These are phyloP conservation scores for Leishmania guyanensis DNA, from an alignment of 208 protist genomes.

Conservation along the genomic window DNA sequence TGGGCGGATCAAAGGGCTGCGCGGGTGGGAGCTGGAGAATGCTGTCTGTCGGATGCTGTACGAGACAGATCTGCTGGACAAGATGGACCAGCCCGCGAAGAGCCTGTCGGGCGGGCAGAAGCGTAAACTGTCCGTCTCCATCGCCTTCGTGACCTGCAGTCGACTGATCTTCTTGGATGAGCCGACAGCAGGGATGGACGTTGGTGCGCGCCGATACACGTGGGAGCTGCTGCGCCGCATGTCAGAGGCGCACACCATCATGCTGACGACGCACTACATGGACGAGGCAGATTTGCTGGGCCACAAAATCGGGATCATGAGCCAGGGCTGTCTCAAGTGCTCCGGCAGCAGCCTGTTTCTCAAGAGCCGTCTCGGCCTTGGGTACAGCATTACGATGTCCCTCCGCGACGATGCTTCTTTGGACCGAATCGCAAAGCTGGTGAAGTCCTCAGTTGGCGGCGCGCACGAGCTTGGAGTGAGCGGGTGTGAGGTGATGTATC, in stretches of 20 bases:
- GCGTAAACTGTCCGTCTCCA: slow-evolving; percentile 87
- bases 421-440: slow-evolving; percentile 21
- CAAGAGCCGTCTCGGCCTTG: slow-evolving; percentile 48
- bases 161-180: slow-evolving; percentile 90
- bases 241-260: slow-evolving; percentile 56
- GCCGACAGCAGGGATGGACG: slow-evolving; percentile 91
- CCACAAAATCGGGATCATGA: slow-evolving; percentile 94
- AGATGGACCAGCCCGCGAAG: slow-evolving; percentile 34
- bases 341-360: slow-evolving; percentile 56
- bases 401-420: slow-evolving; percentile 11
- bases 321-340: slow-evolving; percentile 54
- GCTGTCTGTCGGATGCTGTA: slow-evolving; percentile 46
- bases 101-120: slow-evolving; percentile 87
- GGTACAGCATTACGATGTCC: slow-evolving; percentile 56
- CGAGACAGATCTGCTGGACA: slow-evolving; percentile 60
- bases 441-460: slow-evolving; percentile 37
- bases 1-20: slow-evolving; percentile 87
- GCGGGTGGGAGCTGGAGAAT: slow-evolving; percentile 31
- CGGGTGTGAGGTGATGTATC: slow-evolving; percentile 38
- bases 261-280: slow-evolving; percentile 95
- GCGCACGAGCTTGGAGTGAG: slow-evolving; percentile 4
- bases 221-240: slow-evolving; percentile 77
- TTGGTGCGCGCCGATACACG: slow-evolving; percentile 69
- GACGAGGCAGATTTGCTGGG: slow-evolving; percentile 96
- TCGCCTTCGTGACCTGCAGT: slow-evolving; percentile 89